Evolutionary conservation across 2,329 filamentous ascomycete species (phyloP), one percentile per base, ranked within the genome.

Genomic region (Epichloe scottii): DNA sequence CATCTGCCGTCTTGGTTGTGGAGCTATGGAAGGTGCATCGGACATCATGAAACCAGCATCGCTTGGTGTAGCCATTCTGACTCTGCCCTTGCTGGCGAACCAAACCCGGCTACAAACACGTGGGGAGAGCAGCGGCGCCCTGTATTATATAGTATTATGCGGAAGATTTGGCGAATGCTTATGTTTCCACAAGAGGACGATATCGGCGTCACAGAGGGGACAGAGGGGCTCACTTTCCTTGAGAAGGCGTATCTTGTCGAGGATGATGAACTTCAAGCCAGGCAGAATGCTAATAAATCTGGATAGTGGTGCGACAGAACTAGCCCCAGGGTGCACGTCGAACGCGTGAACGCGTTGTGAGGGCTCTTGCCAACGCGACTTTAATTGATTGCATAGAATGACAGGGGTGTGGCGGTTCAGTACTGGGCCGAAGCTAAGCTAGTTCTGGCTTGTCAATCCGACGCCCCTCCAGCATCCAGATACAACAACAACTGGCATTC

Each of bases 31-130:
- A 47, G 69, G 68, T 52, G 68, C 74, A 59, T 81, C 78, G 55
- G 78, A 81, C 75, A 80, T 80, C 59, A 72, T 65, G 59, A 73
- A 72, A 57, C 75, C 77, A 63, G 70, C 68, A 56, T 81, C 77
- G 69, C 77, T 80, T 52, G 77, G 72, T 53, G 74, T 66, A 60
- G 74, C 72, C 74, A 77, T 76, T 54, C 39, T 49, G 33, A 33
- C 26, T 14, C 12, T 35, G 48, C 40, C 48, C 33, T 33, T 23
- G 17, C 7, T 45, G 49, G 33, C 42, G 17, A 38, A 17, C 17
- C 30, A 50, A 45, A 37, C 34, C 23, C 21, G 30, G 23, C 5
- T 26, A 23, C 19, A 19, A 8, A 40, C 11, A 8, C 37, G 35
- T 14, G 14, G 6, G 21, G 6, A 38, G 19, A 42, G n/a, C 14